Base-by-base conservation (phyloP, 148 eudicot species). In the Heliosperma pusillum region DNA sequence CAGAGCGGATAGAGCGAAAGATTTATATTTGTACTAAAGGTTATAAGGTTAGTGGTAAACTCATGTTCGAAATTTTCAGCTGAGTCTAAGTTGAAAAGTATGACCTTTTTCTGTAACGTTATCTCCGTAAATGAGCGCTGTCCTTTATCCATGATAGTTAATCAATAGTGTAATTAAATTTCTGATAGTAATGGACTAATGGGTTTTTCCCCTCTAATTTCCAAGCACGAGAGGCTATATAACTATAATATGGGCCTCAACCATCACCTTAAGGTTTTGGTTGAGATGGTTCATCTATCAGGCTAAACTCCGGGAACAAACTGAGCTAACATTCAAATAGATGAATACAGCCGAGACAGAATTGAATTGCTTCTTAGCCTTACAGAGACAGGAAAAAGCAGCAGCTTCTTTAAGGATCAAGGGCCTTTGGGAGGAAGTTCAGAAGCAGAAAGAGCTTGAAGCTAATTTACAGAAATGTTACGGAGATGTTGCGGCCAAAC, bases 341-440 rank as follows among this genome's bases (percentile, higher is more conserved):
- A 90, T 92, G 95, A 97, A 89, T 76, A 88, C 97, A 26, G 91
- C 97, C 29, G 92, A 90, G 27, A 92, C 97, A 7, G 99, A 96
- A 80, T 81, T 92, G 21, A 91, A 89, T 79, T 90, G 99, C 91
- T 96, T 96, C 82, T 81, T 83, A 76, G 90, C 94, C 73, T 81
- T 96, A 71, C 92, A 89, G 75, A 89, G 85, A 82, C 99, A 96
- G 84, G 99, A 96, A 86, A 86, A 87, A 44, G 67, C 89, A 53
- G 92, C 99, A 66, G 94, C 97, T 66, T 83, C 90, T 22, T 85
- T 83, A 30, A 87, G 99, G 83, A 85, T 92, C 69, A 90, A 87
- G 81, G 81, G 85, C 78, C 90, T 96, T 76, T 88, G 97, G 97
- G 97, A 91, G 78, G 99, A 90, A 83, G 97, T 92, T 33, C 97